Percentiles rank a stretch among this genome's conserved stretches.
phyloP scores from a whole-genome alignment of 768 basidiomycete genomes.

The Termitomyces sp. region DNA sequence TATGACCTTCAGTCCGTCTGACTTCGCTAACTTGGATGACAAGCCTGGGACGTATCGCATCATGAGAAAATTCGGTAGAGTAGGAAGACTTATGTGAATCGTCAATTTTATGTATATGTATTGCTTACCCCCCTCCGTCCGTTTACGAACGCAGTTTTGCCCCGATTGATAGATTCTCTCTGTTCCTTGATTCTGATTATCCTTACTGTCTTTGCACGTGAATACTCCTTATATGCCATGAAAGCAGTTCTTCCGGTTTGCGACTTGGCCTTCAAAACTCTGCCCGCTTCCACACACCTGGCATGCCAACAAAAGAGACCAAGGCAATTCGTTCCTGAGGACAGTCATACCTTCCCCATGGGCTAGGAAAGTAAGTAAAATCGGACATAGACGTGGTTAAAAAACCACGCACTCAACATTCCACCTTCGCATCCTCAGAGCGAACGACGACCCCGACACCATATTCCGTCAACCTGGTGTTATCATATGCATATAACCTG shows the following conservation, averaged over 20 bases:
- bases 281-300: slow-evolving; percentile 23
- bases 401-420: slow-evolving; percentile 9
- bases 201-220: slow-evolving; percentile 25
- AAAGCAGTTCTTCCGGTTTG: slow-evolving; percentile 26
- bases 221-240: slow-evolving; percentile 32
- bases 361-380: slow-evolving; percentile 14
- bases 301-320: slow-evolving; percentile 44
- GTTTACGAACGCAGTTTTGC: slow-evolving; percentile 35
- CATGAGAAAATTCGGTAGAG: not conserved
- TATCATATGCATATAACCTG: not conserved
- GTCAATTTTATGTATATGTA: not conserved
- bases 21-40: slow-evolving; percentile 49
- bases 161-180: slow-evolving; percentile 3
- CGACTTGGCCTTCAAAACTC: not conserved
- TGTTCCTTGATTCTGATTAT: too few species aligned
- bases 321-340: slow-evolving; percentile 42
- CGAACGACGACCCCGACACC: slow-evolving; percentile 16
- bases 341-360: slow-evolving; percentile 21
- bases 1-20: slow-evolving; percentile 56
- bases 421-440: slow-evolving; percentile 16
- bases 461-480: slow-evolving; percentile 10
- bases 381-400: too few species aligned
- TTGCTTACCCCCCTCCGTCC: slow-evolving; percentile 26
- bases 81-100: slow-evolving; percentile 20
- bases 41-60: slow-evolving; percentile 20